These are phyloP conservation scores for Asterella californica DNA, from an alignment of 225 moss, liverwort and hornwort species.

Conservation along the genomic window DNA sequence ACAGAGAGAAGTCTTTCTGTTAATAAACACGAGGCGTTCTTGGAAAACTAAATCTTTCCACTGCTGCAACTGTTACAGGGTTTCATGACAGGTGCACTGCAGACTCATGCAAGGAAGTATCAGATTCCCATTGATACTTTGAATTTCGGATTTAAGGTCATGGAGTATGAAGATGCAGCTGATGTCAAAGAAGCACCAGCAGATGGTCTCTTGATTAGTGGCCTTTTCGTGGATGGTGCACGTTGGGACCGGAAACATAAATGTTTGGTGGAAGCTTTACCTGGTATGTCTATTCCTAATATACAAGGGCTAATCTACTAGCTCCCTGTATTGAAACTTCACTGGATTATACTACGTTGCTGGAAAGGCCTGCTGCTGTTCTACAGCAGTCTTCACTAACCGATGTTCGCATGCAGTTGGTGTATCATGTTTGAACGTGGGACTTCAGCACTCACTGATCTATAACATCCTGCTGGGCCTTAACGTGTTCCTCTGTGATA, in stretches of 20 bases:
- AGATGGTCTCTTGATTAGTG: slow-evolving; percentile 72
- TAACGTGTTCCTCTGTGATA: not conserved
- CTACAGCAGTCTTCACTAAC: not conserved
- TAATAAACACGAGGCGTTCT: not conserved
- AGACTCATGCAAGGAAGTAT: slow-evolving; percentile 86
- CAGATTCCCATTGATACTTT: slow-evolving; percentile 82
- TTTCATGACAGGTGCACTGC: slow-evolving; percentile 89
- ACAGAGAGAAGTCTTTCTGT: not conserved
- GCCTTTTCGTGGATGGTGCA: slow-evolving; percentile 80
- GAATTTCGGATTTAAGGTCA: slow-evolving; percentile 60
- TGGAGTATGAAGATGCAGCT: slow-evolving; percentile 48
- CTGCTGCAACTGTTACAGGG: slow-evolving; percentile 54
- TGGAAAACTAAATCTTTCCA: not conserved
- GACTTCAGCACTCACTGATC: too few relatives aligned
- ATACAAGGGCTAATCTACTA: not conserved
- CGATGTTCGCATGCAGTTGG: too few relatives aligned
- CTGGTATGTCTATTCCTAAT: slow-evolving; percentile 35
- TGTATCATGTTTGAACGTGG: too few relatives aligned
- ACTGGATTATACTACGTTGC: not conserved
- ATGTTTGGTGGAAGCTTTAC: slow-evolving; percentile 55
- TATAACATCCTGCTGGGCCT: too few relatives aligned
- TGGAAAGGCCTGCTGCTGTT: not conserved
- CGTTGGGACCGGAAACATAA: slow-evolving; percentile 54
- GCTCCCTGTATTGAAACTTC: not conserved
- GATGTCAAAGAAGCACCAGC: slow-evolving; percentile 45